Evolutionary conservation across 148 eudicot genomes (phyloP).

Genomic region (Cornus florida): DNA sequence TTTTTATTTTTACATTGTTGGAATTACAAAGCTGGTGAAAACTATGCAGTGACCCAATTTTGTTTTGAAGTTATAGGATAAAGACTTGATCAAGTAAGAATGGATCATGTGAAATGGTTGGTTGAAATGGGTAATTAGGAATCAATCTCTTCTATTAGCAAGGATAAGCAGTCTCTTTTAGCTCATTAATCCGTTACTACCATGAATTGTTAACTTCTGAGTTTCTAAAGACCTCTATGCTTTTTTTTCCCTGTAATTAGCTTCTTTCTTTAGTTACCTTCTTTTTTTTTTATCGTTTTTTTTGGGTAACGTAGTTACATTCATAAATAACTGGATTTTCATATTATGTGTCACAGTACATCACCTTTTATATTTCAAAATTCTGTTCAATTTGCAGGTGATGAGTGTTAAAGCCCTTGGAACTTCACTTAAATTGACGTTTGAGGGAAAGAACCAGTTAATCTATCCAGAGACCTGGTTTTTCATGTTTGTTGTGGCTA

Average conservation of each 20-base stretch:
- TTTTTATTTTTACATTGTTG: background rate
- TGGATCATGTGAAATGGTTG: background rate
- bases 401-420: constrained; percentile 83
- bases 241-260: background rate
- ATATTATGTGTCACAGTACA: background rate
- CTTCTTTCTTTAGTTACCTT: background rate
- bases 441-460: constrained; percentile 68
- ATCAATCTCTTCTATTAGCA: background rate
- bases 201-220: background rate
- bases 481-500: constrained; percentile 50
- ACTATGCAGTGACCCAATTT: background rate
- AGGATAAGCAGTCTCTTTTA: background rate
- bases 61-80: background rate
- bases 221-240: background rate
- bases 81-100: background rate
- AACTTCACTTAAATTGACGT: constrained; percentile 61
- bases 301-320: no score
- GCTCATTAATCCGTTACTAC: background rate
- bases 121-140: background rate
- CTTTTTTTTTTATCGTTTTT: no score
- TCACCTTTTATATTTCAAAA: background rate
- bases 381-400: constrained; percentile 41
- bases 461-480: constrained; percentile 67
- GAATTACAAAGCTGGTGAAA: background rate
- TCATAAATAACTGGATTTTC: background rate